Evolutionary conservation across 2,329 filamentous ascomycete genomes (phyloP), one percentile per base, ranked within the genome.

Genomic region (Stemphylium lycopersici): DNA sequence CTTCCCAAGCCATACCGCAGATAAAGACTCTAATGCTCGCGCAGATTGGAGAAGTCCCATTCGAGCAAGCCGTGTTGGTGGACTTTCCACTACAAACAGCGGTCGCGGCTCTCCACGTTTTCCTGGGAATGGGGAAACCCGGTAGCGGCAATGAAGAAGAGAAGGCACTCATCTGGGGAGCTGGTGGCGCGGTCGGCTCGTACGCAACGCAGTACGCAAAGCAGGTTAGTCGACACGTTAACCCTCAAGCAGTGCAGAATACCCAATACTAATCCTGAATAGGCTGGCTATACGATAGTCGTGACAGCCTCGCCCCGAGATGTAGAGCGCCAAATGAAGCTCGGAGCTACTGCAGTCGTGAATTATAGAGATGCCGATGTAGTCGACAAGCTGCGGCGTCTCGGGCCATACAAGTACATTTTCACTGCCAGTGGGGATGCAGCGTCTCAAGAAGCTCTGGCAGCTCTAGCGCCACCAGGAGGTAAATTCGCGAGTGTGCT

Each of bases 191-290:
- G 15, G 64, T 70, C 8, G 65, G 65, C 26, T 61, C 58, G 43
- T 67, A 69, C 59, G 67, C 64, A 12, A 63, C 64, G 0, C 63
- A 69, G 41, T 69, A 63, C 41, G 66, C 67, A 5, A 67, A 64
- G 36, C 59, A 54, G 42, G 66, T 66, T 42, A 54, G 60, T 36
- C 18, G 24, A 26, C 15, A n/a, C 26, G 16, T 44, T 22, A 13
- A 36, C n/a, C 11, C 36, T 12, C 11, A 24, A 10, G 2, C 34
- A 29, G 18, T 53, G 32, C 20, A 16, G 16, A 38, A 15, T 20
- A 31, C 40, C 13, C 34, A 39, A 33, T 24, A 46, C 55, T 56
- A 61, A 65, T 55, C 53, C 24, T 57, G 48, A 51, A 55, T 58
- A 70, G 66, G 64, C 64, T 56, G 63, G 68, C 48, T 45, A 69